Percentiles rank a stretch among this genome's conserved stretches.
Evolutionary conservation across 305 asterid genomes (phyloP).

Genomic region (Rubia balearica): DNA sequence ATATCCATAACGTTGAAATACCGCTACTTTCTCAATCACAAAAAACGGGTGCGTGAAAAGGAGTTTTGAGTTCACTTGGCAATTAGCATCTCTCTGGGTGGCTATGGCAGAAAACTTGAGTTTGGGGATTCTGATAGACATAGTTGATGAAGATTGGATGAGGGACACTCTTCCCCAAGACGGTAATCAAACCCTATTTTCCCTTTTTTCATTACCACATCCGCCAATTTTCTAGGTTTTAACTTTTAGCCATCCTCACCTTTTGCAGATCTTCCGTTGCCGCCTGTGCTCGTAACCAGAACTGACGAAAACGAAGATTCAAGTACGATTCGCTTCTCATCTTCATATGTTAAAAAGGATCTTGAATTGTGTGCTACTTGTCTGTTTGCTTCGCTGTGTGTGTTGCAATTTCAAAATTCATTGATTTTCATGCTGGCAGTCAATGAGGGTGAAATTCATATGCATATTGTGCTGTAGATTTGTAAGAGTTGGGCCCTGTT

Average conservation of each 20-base stretch:
- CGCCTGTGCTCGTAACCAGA: conserved; percentile 54
- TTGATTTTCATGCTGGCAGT: neutral
- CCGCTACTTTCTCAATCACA: too few species aligned
- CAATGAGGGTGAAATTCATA: neutral
- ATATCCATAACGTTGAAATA: too few species aligned
- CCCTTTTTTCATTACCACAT: neutral
- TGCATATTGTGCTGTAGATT: neutral
- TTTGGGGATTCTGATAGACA: conserved; percentile 63
- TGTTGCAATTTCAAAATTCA: neutral
- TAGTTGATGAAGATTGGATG: conserved; percentile 93
- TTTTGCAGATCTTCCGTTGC: conserved; percentile 59
- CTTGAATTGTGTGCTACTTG: neutral
- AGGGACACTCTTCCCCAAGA: conserved; percentile 76
- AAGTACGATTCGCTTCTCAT: conserved; percentile 34
- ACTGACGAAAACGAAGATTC: conserved; percentile 70
- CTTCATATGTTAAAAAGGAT: neutral
- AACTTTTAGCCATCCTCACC: neutral
- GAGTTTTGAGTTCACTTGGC: neutral
- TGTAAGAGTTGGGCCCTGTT: neutral
- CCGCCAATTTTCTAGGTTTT: neutral
- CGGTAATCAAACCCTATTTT: conserved; percentile 29
- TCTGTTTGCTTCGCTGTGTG: neutral
- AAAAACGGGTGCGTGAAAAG: too few species aligned
- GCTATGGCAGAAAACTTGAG: conserved; percentile 61
- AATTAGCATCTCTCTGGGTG: neutral